Conservation (phyloP, 345 rosid species). For the Ricinus communis region DNA sequence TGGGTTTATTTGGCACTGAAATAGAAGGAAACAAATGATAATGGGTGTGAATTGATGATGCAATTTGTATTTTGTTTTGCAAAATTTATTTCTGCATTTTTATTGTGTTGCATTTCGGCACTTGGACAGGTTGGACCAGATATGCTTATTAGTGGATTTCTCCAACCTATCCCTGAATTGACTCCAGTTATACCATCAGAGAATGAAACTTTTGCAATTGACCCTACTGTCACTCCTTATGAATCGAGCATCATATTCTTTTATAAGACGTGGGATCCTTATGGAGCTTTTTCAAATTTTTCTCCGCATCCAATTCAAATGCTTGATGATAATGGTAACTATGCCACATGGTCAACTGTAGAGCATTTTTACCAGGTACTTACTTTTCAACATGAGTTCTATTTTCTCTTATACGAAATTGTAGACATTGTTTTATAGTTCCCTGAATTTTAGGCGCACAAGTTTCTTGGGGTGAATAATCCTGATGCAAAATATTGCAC, state of each 20-base stretch:
- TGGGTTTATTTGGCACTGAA: no score
- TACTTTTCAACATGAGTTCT: slow-evolving; percentile 4
- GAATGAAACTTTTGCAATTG: slow-evolving; percentile 79
- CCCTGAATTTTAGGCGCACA: slow-evolving; percentile 52
- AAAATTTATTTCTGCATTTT: not conserved
- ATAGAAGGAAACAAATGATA: no score
- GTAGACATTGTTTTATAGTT: slow-evolving; percentile 1
- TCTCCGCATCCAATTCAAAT: slow-evolving; percentile 85
- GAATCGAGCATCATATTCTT: slow-evolving; percentile 79
- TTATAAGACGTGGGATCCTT: slow-evolving; percentile 94
- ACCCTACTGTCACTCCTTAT: slow-evolving; percentile 68
- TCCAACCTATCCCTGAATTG: slow-evolving; percentile 87
- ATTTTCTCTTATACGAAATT: not conserved
- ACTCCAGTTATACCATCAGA: slow-evolving; percentile 75
- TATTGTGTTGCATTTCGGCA: slow-evolving; percentile 4
- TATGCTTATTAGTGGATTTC: slow-evolving; percentile 89
- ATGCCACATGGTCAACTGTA: slow-evolving; percentile 68
- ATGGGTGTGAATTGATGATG: not conserved
- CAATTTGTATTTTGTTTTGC: not conserved
- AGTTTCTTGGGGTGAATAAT: slow-evolving; percentile 57
- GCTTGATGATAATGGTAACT: slow-evolving; percentile 50
- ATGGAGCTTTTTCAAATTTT: slow-evolving; percentile 88
- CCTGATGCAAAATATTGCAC: slow-evolving; percentile 53
- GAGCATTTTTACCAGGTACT: slow-evolving; percentile 92
- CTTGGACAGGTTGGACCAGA: slow-evolving; percentile 83